Percentiles rank a stretch among this genome's conserved stretches.
Conservation (phyloP, 257 asterid species). For the Nicotiana sylvestris region DNA sequence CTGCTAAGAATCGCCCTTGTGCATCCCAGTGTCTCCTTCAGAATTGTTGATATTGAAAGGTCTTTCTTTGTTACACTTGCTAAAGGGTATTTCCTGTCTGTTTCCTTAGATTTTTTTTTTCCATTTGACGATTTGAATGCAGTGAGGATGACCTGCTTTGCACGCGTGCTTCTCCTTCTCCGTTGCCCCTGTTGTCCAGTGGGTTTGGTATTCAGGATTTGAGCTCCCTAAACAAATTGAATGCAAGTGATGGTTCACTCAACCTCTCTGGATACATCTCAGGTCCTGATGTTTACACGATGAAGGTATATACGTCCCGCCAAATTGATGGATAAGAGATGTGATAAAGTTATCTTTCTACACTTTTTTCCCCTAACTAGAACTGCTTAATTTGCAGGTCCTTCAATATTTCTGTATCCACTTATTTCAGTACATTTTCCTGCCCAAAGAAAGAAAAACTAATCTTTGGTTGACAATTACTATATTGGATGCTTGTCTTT, state of each 20-base stretch:
- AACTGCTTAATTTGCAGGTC: constrained; percentile 56
- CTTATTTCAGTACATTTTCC: constrained; percentile 11
- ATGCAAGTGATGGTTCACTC: constrained; percentile 45
- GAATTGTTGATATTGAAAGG: constrained; percentile 73
- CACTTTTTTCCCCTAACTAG: constrained; percentile 23
- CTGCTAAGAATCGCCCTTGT: constrained; percentile 76
- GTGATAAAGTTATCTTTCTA: background rate
- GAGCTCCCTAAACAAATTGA: constrained; percentile 38
- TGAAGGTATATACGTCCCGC: constrained; percentile 51
- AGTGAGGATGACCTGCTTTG: constrained; percentile 66
- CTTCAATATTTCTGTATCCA: constrained; percentile 93
- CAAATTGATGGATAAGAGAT: background rate
- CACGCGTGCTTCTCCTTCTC: constrained; percentile 60
- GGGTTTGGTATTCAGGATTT: constrained; percentile 59
- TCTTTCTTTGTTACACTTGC: constrained; percentile 27
- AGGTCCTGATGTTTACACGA: constrained; percentile 51
- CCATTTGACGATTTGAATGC: constrained; percentile 19
- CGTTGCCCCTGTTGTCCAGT: constrained; percentile 54
- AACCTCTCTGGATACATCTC: constrained; percentile 81
- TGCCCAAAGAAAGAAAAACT: background rate
- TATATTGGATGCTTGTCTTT: constrained; percentile 24
- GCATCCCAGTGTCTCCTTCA: constrained; percentile 60
- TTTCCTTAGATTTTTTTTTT: constrained; percentile 14
- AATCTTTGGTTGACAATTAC: background rate
- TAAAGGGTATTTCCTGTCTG: constrained; percentile 15